Evolutionary conservation across 2,329 filamentous ascomycete genomes (phyloP).

Genomic region (Ophiostoma novo-ulmi): DNA sequence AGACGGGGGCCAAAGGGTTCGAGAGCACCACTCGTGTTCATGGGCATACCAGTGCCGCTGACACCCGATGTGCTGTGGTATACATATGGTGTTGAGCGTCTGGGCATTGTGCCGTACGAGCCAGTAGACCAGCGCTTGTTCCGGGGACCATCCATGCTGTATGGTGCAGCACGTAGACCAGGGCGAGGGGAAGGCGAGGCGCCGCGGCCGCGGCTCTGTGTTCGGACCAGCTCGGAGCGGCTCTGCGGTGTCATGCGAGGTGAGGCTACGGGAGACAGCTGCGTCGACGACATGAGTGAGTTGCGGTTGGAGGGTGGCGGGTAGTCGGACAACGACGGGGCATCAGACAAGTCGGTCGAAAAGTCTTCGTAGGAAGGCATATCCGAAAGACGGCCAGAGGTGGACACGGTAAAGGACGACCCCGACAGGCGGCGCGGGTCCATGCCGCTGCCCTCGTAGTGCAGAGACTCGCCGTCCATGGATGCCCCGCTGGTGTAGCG

Average conservation of each 20-base stretch:
- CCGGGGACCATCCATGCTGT: constrained; percentile 60
- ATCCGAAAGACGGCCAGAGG: constrained; percentile 59
- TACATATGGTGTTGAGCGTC: constrained; percentile 56
- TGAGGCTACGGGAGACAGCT: constrained; percentile 67
- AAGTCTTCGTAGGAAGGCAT: constrained; percentile 68
- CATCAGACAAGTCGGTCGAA: constrained; percentile 60
- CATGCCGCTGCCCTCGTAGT: constrained; percentile 47
- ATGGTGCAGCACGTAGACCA: constrained; percentile 63
- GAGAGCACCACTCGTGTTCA: constrained; percentile 29
- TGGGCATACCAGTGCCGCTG: not conserved
- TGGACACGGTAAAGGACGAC: constrained; percentile 69
- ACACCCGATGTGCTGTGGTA: constrained; percentile 45
- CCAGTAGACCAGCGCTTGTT: constrained; percentile 76
- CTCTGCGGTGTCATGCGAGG: constrained; percentile 60
- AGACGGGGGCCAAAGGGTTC: constrained; percentile 56
- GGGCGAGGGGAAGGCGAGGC: constrained; percentile 68
- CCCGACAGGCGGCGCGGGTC: constrained; percentile 62
- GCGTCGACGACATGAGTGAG: constrained; percentile 65
- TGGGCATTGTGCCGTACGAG: constrained; percentile 57
- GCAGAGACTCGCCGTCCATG: constrained; percentile 46
- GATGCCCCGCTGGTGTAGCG: constrained; percentile 40
- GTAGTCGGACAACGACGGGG: constrained; percentile 64
- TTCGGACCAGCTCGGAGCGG: constrained; percentile 57
- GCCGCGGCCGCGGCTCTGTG: constrained; percentile 62
- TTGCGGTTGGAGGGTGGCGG: constrained; percentile 62